These are phyloP conservation scores for Serpula lacrymans DNA, from an alignment of 768 basidiomycete species.

Conservation along the genomic window DNA sequence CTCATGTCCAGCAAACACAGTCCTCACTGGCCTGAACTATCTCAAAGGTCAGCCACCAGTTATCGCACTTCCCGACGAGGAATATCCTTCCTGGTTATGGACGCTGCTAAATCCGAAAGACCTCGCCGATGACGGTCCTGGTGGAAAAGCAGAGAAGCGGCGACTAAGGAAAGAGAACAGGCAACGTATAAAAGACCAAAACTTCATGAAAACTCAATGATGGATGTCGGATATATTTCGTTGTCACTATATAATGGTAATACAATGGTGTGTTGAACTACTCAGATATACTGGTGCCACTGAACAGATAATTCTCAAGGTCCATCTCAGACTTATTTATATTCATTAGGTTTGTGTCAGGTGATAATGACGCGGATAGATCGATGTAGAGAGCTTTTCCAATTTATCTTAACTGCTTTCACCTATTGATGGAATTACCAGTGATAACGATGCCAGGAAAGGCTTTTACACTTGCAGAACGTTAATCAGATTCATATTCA, in stretches of 20 bases:
- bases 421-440: too few relatives aligned
- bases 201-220: constrained; percentile 83
- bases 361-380: neutral
- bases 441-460: too few relatives aligned
- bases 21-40: constrained; percentile 78
- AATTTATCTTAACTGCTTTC: too few relatives aligned
- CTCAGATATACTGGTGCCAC: too few relatives aligned
- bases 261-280: neutral
- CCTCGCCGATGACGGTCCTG: constrained; percentile 68
- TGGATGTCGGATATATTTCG: neutral
- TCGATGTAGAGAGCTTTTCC: too few relatives aligned
- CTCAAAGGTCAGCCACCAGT: constrained; percentile 80
- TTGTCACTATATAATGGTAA: too few relatives aligned
- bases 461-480: too few relatives aligned
- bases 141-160: constrained; percentile 59
- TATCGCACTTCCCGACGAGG: constrained; percentile 72
- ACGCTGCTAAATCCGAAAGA: constrained; percentile 59
- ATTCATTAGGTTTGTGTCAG: neutral
- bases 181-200: constrained; percentile 72
- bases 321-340: neutral
- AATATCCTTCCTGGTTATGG: constrained; percentile 92
- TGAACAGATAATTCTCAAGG: too few relatives aligned
- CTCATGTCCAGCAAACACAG: constrained; percentile 68
- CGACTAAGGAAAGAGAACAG: constrained; percentile 59
- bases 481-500: too few relatives aligned